Evolutionary conservation across 768 basidiomycete genomes (phyloP).

Genomic region (Crassisporium funariophilum): DNA sequence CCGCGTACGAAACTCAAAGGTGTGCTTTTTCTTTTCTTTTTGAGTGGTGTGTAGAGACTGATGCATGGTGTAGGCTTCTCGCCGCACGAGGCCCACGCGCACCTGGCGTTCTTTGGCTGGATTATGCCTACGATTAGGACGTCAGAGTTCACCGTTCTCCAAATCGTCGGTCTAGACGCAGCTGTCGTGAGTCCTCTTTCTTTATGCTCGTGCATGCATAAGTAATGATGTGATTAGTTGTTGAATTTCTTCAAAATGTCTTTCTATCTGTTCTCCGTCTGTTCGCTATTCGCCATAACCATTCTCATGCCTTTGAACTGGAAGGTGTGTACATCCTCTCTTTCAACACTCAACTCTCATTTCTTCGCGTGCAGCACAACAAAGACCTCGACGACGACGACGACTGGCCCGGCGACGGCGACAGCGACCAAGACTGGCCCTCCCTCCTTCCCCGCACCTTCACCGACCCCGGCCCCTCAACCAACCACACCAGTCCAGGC

Average conservation of each 20-base stretch:
- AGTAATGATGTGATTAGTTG: constrained; percentile 50
- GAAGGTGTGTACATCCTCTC: constrained; percentile 56
- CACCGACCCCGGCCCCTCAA: constrained; percentile 19
- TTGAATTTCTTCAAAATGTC: constrained; percentile 95
- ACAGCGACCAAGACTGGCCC: constrained; percentile 50
- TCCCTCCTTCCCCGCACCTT: constrained; percentile 22
- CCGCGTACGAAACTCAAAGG: constrained; percentile 95
- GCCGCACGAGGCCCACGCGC: constrained; percentile 88
- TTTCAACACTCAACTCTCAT: constrained; percentile 3
- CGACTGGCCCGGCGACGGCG: constrained; percentile 45
- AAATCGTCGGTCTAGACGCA: constrained; percentile 96
- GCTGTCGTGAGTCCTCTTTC: constrained; percentile 71
- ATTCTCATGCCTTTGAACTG: constrained; percentile 97
- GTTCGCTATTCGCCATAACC: constrained; percentile 76
- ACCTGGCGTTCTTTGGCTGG: constrained; percentile 93
- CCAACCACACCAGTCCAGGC: constrained; percentile 37
- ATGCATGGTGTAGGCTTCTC: constrained; percentile 68
- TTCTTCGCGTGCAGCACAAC: constrained; percentile 59
- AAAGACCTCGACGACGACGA: constrained; percentile 65
- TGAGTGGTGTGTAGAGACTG: constrained; percentile 10
- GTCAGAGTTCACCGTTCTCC: constrained; percentile 90
- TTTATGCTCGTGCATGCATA: background rate
- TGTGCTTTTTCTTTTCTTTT: constrained; percentile 30
- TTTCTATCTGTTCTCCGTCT: constrained; percentile 87
- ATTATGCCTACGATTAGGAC: constrained; percentile 89